Evolutionary conservation across 2,329 filamentous ascomycete species (phyloP).

Genomic region (Trichoderma aggressivum): DNA sequence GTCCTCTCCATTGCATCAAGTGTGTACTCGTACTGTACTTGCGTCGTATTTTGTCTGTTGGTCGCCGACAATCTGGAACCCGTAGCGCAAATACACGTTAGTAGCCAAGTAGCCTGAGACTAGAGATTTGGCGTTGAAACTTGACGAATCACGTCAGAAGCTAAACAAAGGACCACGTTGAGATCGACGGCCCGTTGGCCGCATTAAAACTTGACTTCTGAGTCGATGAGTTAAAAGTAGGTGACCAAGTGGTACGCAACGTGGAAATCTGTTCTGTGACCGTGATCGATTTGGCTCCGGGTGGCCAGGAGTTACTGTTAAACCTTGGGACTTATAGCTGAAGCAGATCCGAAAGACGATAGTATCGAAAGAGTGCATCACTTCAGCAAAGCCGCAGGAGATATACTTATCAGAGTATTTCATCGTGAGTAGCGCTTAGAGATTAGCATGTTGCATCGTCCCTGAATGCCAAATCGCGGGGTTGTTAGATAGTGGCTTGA

Average conservation of each 20-base stretch:
- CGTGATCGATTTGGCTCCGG: neutral
- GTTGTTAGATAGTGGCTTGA: neutral
- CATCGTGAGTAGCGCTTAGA: neutral
- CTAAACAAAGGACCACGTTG: neutral
- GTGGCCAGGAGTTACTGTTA: neutral
- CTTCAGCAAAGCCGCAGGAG: neutral
- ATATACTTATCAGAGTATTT: too few relatives aligned
- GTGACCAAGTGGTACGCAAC: neutral
- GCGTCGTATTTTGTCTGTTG: neutral
- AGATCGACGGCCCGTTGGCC: neutral
- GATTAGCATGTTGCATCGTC: neutral
- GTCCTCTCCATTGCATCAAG: neutral
- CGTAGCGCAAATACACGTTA: neutral
- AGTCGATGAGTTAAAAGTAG: neutral
- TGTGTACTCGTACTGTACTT: neutral
- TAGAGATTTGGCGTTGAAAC: neutral
- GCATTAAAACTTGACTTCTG: neutral
- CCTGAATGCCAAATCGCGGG: neutral
- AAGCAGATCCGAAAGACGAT: neutral
- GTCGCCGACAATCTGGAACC: constrained; percentile 13
- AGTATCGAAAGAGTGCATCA: neutral
- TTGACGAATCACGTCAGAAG: neutral
- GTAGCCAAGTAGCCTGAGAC: neutral
- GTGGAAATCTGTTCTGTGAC: neutral
- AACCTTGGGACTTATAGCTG: neutral